Base-by-base conservation (phyloP, 2,329 filamentous ascomycete species). In the Ilyonectria robusta region DNA sequence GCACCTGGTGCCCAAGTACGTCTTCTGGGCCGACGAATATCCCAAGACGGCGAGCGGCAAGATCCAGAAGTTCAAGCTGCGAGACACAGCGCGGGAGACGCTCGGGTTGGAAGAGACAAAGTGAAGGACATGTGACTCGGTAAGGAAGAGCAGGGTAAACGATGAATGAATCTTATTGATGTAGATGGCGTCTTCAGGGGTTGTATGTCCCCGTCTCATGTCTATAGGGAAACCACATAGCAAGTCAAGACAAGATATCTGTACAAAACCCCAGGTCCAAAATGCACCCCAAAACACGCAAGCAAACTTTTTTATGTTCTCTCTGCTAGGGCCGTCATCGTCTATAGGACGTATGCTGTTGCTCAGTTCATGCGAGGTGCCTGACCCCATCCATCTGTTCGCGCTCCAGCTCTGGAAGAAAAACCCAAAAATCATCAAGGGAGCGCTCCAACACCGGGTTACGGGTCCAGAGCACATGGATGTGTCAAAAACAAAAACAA, bases 41-140 rank as follows among this genome's bases (percentile, higher is more conserved):
- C 95, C 95, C 21, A 98, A 97, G 87, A 99, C 96, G 40, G 93
- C 94, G 6, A 97, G 94, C 79, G 95, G 95, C 26, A 99, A 99
- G 88, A 95, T 98, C 62, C 94, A 97, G 83, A 98, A 98, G 83
- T 98, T 93, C 79, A 95, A 92, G 83, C 80, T 98, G 75, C 88
- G 89, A 76, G 92, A 94, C 17, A 83, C 87, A 75, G 95, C 85
- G 1, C 80, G 78, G 72, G 78, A 81, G 69, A 56, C 82, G 8
- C 56, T 84, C 3, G 67, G 68, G 19, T 44, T 56, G 4, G 42
- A 31, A 31, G 31, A 44, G 26, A 58, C 55, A 53, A 29, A 65
- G 61, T 19, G 51, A 66, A 6, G 60, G 17, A 4, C 8, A 31
- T 10, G 7, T 21, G 17, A 11, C 23, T 17, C 21, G 23, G 11